Evolutionary conservation across 305 asterid genomes (phyloP), one percentile per base, ranked within the genome.

Genomic region (Petunia hybrid): DNA sequence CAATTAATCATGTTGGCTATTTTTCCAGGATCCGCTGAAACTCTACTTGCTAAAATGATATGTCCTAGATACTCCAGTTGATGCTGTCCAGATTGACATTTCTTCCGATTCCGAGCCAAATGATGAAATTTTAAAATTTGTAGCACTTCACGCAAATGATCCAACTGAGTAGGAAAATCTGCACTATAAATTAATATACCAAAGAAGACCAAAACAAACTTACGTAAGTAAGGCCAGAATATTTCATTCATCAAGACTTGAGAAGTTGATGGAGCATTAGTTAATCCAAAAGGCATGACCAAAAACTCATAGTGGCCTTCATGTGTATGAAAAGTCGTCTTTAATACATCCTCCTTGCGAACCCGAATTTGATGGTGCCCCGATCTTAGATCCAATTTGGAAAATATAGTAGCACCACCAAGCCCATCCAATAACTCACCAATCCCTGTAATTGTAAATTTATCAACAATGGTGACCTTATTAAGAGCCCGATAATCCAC

Each of bases 381-480:
- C 0, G 77, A 45, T 16, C 84, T 77, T 1, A 81, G 6, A 12
- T 84, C 87, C 6, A 84, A 46, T 8, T 81, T 78, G 0, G 78
- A 69, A n/a, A 59, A 59, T 22, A 13, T 13, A 59, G 16, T 13
- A 12, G 65, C 65, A 22, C 65, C 65, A 22, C 3, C 42, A 64
- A 84, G 22, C 39, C 78, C 83, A 78, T 84, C 87, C 6, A 84
- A 6, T 0, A 84, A 13, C 2, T 84, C 83, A 10, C 81, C 83
- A 9, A 81, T 59, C 0, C 65, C 3, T 0, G 78, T 76, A 80
- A 76, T 0, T 64, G 82, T 5, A 66, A 68, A 5, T 63, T 74
- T 6, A 74, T 36, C 31, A 10, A 13, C 48, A 2, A 82, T 36
- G 1, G 65, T 81, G 9, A 78, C 8, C 38, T 43, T 65, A 14